Evolutionary conservation across 352 stramenopile species (phyloP).

Genomic region (Pythium apleroticum): DNA sequence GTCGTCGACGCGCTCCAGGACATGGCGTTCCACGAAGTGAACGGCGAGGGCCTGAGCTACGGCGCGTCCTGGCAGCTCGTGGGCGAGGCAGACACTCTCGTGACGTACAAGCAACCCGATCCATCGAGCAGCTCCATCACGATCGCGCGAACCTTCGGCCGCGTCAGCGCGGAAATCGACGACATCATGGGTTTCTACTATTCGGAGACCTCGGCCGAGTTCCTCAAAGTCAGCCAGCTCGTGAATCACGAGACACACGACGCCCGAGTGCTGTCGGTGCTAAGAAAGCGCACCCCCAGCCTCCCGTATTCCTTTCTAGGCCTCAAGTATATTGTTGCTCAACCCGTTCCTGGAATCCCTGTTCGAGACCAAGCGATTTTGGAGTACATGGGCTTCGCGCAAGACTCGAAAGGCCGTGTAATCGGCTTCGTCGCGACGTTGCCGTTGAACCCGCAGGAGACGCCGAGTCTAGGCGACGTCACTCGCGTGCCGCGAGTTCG

Average conservation of each 20-base stretch:
- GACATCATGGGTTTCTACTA: constrained; percentile 27
- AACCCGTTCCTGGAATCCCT: constrained; percentile 10
- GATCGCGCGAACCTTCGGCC: constrained; percentile 16
- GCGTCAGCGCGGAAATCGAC: constrained; percentile 13
- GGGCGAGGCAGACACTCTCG: constrained; percentile 16
- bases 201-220: constrained; percentile 16
- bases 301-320: constrained; percentile 18
- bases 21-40: constrained; percentile 24
- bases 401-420: constrained; percentile 19
- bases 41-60: constrained; percentile 20
- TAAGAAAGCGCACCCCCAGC: background rate
- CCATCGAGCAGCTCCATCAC: constrained; percentile 1
- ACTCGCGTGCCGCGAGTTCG: constrained; percentile 16
- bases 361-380: constrained; percentile 15
- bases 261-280: constrained; percentile 16
- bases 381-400: constrained; percentile 24
- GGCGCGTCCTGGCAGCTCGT: constrained; percentile 19
- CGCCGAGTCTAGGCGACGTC: constrained; percentile 1
- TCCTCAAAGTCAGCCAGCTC: constrained; percentile 20
- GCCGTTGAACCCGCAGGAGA: constrained; percentile 16
- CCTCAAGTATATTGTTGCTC: constrained; percentile 22
- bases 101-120: constrained; percentile 19
- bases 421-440: constrained; percentile 22
- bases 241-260: constrained; percentile 11
- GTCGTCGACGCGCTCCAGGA: constrained; percentile 24